Evolutionary conservation across 768 basidiomycete genomes (phyloP).

Genomic region (Auricularia sp.): DNA sequence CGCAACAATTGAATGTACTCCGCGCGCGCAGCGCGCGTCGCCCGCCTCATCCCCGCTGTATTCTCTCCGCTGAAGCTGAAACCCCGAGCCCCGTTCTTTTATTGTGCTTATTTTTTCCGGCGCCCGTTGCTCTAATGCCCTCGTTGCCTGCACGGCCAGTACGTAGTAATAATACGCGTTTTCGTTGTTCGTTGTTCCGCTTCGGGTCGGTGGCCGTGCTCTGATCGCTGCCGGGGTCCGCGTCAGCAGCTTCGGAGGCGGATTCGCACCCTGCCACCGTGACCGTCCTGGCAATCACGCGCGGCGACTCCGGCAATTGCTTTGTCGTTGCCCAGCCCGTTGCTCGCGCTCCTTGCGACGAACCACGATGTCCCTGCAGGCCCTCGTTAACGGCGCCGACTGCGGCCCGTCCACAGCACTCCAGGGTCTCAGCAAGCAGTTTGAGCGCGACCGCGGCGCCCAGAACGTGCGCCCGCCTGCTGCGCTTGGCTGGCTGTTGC

Average conservation of each 20-base stretch:
- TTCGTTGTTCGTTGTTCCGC: too few relatives aligned
- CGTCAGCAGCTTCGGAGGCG: too few relatives aligned
- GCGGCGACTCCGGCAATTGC: too few relatives aligned
- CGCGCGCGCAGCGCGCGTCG: background rate
- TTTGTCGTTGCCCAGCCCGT: too few relatives aligned
- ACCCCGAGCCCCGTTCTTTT: constrained; percentile 71
- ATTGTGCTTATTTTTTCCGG: constrained; percentile 18
- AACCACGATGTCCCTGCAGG: constrained; percentile 59
- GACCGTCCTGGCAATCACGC: too few relatives aligned
- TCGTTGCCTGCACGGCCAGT: too few relatives aligned
- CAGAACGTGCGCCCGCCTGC: constrained; percentile 49
- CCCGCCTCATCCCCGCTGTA: background rate
- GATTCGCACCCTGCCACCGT: too few relatives aligned
- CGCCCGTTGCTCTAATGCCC: too few relatives aligned
- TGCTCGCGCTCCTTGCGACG: background rate
- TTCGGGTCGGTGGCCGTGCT: too few relatives aligned
- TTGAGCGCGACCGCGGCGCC: constrained; percentile 67
- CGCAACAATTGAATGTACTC: background rate
- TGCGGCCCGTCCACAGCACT: constrained; percentile 83
- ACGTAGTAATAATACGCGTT: too few relatives aligned
- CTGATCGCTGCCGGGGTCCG: too few relatives aligned
- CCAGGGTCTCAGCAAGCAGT: constrained; percentile 66
- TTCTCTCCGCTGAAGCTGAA: background rate
- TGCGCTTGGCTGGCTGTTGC: constrained; percentile 4
- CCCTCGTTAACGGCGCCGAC: constrained; percentile 67